Conservation (phyloP, 768 basidiomycete genomes). For the Xerocomus potaroensis region DNA sequence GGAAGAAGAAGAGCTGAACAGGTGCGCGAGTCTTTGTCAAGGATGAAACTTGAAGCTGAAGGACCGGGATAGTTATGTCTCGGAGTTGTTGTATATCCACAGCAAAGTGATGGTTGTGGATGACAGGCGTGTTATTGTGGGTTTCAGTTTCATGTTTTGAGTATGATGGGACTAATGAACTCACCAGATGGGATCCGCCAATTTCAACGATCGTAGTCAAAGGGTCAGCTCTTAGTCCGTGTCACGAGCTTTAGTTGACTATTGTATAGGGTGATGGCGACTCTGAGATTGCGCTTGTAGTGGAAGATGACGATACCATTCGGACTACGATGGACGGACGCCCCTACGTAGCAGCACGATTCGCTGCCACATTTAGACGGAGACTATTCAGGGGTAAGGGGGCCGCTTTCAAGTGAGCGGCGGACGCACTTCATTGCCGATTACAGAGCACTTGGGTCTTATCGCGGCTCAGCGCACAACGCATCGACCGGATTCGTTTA, state of each 20-base stretch:
- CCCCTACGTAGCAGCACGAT: conserved; percentile 66
- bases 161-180: conserved; percentile 4
- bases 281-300: conserved; percentile 89
- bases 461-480: conserved; percentile 64
- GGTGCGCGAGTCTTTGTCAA: conserved; percentile 46
- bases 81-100: conserved; percentile 81
- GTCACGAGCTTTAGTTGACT: conserved; percentile 5
- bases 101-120: conserved; percentile 94
- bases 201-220: conserved; percentile 85
- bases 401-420: background rate
- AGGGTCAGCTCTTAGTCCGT: conserved; percentile 38
- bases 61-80: conserved; percentile 55
- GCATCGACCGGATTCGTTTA: conserved; percentile 46
- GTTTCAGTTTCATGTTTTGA: conserved; percentile 24
- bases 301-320: conserved; percentile 84
- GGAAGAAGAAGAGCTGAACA: conserved; percentile 75
- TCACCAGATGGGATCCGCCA: conserved; percentile 84
- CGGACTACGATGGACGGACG: conserved; percentile 74
- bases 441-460: conserved; percentile 80
- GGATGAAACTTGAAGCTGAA: conserved; percentile 5
- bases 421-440: conserved; percentile 4
- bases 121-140: conserved; percentile 81
- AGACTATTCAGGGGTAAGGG: conserved; percentile 72
- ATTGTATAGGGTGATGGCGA: conserved; percentile 75
- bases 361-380: conserved; percentile 80